phyloP scores from a whole-genome alignment of 768 basidiomycete genomes.

The Mrakia frigida region DNA sequence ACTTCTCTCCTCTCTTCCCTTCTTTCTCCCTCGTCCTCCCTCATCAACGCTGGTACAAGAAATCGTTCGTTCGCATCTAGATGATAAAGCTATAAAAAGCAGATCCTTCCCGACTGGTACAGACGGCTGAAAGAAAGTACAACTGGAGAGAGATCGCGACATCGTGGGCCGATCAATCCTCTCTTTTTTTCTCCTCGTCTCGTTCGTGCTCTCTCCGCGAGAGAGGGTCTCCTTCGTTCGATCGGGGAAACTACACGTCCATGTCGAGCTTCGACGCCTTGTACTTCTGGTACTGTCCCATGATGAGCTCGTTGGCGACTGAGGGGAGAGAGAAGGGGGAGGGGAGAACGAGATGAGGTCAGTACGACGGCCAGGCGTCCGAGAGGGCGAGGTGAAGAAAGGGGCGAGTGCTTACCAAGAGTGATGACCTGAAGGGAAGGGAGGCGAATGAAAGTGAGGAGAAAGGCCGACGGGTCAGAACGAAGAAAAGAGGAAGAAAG shows the following conservation, averaged over 20 bases:
- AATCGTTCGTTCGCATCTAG: background rate
- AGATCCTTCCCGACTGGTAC: too few relatives aligned
- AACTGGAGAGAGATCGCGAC: too few relatives aligned
- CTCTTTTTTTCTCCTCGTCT: too few relatives aligned
- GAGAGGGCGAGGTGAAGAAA: too few relatives aligned
- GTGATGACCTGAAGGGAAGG: constrained; percentile 4
- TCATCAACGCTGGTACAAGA: too few relatives aligned
- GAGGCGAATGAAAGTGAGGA: background rate
- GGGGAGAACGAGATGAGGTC: background rate
- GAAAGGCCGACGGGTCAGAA: constrained; percentile 1
- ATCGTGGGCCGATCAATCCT: too few relatives aligned
- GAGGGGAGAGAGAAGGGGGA: background rate
- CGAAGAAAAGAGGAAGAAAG: too few relatives aligned
- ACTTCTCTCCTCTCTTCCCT: background rate
- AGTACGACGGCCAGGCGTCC: too few relatives aligned
- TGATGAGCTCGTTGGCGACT: constrained; percentile 25
- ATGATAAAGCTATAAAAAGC: background rate
- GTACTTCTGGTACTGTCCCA: constrained; percentile 19
- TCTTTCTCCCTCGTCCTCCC: background rate
- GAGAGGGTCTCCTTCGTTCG: background rate
- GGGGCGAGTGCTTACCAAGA: background rate
- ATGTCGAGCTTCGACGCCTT: constrained; percentile 11
- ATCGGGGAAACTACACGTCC: background rate
- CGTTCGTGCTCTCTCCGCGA: too few relatives aligned
- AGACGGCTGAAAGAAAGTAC: too few relatives aligned